Evolutionary conservation across 164 flowering plant genomes (phyloP), one percentile per base, ranked within the genome.

Genomic region (Tinospora cordifolia): DNA sequence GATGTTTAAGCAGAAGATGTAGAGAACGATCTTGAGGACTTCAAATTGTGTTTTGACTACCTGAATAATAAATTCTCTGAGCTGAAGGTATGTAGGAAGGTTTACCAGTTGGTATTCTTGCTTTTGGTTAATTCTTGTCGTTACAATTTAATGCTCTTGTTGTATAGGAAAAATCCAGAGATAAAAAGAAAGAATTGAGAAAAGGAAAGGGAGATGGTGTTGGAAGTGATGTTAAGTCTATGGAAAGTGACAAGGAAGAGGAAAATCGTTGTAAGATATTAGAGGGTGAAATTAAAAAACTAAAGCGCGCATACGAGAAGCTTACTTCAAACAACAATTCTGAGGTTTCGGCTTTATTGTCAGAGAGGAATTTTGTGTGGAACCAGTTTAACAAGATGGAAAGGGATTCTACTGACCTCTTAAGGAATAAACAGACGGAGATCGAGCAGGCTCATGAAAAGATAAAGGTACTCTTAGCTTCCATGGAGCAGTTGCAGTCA

Each of bases 331-430:
- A 84, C 69, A 85, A 81, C 58, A 80, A 58, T 39, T 69, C 83
- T 62, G 93, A 91, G 78, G 75, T 87, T 62, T 78, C 92, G 72
- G 86, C 89, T 15, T 82, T 93, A 4, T 57, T 83, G 79, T 68
- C 79, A 30, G 99, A 92, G 78, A 86, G 86, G 76, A 74, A 84
- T 57, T 91, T 91, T 76, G 84, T 84, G 6, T 87, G 96, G 95
- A 83, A 90, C 63, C 97, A 92, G 80, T 84, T 75, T 46, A 85
- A 84, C 59, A 75, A 70, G 69, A 71, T 85, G 88, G 98, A 91
- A 80, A 75, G 66, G 41, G 76, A 79, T n/a, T 83, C 81, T 49
- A 68, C 75, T 34, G 69, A 68, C 74, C 74, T 86, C 39, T 11
- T 25, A 65, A 82, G 71, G 73, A 64, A 71, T 27, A 85, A 84